These are phyloP conservation scores for Durio zibethinus DNA, from an alignment of 345 rosid species.

Conservation along the genomic window DNA sequence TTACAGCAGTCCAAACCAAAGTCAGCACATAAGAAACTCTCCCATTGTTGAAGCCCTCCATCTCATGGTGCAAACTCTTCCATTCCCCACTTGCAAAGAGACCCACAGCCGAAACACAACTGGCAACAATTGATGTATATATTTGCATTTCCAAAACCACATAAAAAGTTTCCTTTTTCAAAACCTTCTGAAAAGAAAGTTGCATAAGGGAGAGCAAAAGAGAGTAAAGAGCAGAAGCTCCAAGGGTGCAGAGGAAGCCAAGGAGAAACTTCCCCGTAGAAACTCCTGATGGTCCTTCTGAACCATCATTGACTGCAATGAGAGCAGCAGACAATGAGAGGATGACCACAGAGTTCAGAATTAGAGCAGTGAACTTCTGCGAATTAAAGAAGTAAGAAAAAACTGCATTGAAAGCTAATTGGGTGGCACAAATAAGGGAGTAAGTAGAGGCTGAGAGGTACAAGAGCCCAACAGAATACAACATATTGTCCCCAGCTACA, in stretches of 20 bases:
- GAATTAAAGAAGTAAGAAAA: conserved; percentile 74
- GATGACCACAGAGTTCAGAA: conserved; percentile 52
- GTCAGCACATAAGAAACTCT: conserved; percentile 50
- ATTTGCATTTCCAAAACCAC: conserved; percentile 66
- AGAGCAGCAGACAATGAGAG: conserved; percentile 75
- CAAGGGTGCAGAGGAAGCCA: conserved; percentile 55
- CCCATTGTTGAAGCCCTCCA: conserved; percentile 43
- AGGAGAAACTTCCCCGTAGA: conserved; percentile 49
- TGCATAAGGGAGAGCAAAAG: conserved; percentile 84
- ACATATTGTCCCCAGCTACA: conserved; percentile 59
- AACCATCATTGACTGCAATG: conserved; percentile 57
- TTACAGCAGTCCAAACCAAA: conserved; percentile 48
- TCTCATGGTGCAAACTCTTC: conserved; percentile 54
- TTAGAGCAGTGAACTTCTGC: conserved; percentile 62
- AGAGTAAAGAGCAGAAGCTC: conserved; percentile 74
- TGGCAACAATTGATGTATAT: conserved; percentile 47
- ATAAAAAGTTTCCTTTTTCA: conserved; percentile 47
- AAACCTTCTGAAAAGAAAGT: conserved; percentile 59
- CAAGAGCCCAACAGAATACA: conserved; percentile 67
- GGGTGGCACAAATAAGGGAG: conserved; percentile 73
- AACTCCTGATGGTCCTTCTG: conserved; percentile 49
- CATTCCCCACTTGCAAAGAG: conserved; percentile 68
- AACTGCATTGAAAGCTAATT: conserved; percentile 69
- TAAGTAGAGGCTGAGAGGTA: conserved; percentile 81
- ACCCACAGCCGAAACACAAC: conserved; percentile 36